A percentile compares a stretch with the other conserved stretches of the same genome.
These are phyloP conservation scores for Globisporangium lucens DNA, from an alignment of 352 stramenopile species.

Conservation along the genomic window DNA sequence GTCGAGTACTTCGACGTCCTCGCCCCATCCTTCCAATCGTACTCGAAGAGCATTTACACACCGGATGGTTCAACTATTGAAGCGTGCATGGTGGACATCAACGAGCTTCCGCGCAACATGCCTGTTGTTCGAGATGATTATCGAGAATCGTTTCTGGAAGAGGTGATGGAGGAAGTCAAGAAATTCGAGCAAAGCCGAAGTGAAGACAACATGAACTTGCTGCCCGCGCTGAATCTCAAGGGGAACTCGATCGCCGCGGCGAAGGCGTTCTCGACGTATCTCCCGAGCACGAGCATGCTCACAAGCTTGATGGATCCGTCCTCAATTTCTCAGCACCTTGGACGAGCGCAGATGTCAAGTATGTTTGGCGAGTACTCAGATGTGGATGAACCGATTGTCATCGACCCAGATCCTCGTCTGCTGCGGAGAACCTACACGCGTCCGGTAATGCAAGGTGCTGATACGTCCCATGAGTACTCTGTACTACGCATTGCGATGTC, in stretches of 20 bases:
- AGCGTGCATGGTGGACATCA: constrained; percentile 62
- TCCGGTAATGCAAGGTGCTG: constrained; percentile 20
- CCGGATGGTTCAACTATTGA: constrained; percentile 73
- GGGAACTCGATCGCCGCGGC: constrained; percentile 54
- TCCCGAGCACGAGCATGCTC: constrained; percentile 66
- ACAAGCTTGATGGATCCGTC: constrained; percentile 74
- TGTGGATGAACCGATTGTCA: constrained; percentile 47
- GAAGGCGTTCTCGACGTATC: constrained; percentile 73
- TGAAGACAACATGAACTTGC: constrained; percentile 56
- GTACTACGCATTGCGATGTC: constrained; percentile 82
- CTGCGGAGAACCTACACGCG: constrained; percentile 35
- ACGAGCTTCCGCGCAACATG: constrained; percentile 36
- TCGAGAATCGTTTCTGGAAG: constrained; percentile 55
- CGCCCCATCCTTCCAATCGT: constrained; percentile 47
- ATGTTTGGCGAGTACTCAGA: constrained; percentile 66
- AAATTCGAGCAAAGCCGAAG: constrained; percentile 43
- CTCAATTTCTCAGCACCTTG: constrained; percentile 47
- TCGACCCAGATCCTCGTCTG: constrained; percentile 54
- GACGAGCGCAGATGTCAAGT: constrained; percentile 30
- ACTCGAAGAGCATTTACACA: constrained; percentile 67
- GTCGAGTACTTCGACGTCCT: constrained; percentile 71
- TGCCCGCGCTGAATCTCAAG: constrained; percentile 55
- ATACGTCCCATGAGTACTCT: constrained; percentile 51
- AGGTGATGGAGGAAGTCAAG: constrained; percentile 58
- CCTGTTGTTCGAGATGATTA: constrained; percentile 53